phyloP scores from a whole-genome alignment of 306 rosid species.

The Acmispon strigosus region DNA sequence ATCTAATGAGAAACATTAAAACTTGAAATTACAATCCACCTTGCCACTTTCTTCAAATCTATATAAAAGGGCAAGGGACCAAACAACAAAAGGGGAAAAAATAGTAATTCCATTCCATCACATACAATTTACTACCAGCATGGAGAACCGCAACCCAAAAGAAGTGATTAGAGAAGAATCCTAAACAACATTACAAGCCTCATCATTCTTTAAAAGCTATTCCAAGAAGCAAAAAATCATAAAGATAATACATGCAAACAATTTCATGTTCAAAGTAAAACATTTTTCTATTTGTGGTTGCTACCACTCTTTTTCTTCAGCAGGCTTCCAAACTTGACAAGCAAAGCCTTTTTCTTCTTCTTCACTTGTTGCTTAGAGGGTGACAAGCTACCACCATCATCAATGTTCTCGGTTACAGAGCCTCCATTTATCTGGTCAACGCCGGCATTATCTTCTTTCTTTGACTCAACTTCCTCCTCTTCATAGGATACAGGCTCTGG shows the following conservation, averaged over 20 bases:
- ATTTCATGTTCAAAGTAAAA: constrained; percentile 27
- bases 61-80: constrained; percentile 18
- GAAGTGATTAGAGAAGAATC: constrained; percentile 24
- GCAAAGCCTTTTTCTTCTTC: constrained; percentile 88
- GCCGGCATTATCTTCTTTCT: constrained; percentile 40
- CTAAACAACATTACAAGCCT: constrained; percentile 59
- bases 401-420: constrained; percentile 37
- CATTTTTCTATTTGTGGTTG: constrained; percentile 58
- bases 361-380: constrained; percentile 64
- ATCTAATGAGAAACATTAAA: too few relatives aligned
- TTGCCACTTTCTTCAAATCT: constrained; percentile 17
- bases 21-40: constrained; percentile 14
- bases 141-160: constrained; percentile 25
- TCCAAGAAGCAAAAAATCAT: constrained; percentile 43
- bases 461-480: constrained; percentile 74
- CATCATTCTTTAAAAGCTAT: constrained; percentile 51
- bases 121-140: constrained; percentile 30
- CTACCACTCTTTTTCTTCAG: constrained; percentile 80
- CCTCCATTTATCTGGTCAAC: constrained; percentile 56
- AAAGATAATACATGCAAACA: constrained; percentile 46
- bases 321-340: constrained; percentile 83
- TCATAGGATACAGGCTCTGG: constrained; percentile 56
- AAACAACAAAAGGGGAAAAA: constrained; percentile 7
- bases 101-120: constrained; percentile 20
- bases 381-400: constrained; percentile 44